Conservation (phyloP, 139 green algal species). For the Coelastrella sp. region DNA sequence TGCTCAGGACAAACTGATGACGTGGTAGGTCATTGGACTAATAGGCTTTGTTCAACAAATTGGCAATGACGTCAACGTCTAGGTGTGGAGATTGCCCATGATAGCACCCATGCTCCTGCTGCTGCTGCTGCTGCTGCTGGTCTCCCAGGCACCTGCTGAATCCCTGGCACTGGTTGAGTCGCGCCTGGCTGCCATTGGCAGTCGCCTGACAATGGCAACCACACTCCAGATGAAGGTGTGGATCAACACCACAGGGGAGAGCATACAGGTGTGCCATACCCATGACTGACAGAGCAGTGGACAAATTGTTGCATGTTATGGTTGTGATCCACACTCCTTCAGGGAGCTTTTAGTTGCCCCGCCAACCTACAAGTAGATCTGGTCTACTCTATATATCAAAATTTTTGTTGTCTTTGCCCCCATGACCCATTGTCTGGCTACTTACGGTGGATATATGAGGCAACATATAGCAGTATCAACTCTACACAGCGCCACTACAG, state of each 20-base stretch:
- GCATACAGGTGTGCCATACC: neutral
- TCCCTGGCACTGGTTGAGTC: neutral
- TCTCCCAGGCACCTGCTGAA: neutral
- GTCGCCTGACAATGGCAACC: neutral
- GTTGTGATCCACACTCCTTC: neutral
- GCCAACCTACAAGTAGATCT: no score
- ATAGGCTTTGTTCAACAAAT: neutral
- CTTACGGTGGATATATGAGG: no score
- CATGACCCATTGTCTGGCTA: no score
- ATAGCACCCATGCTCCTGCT: neutral
- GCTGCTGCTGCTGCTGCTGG: conserved; percentile 6
- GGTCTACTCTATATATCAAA: no score
- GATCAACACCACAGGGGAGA: neutral
- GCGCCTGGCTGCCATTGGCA: neutral
- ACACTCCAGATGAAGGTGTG: neutral
- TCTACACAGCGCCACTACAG: neutral
- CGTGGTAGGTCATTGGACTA: no score
- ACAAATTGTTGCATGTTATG: neutral
- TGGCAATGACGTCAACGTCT: no score
- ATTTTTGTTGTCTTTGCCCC: no score
- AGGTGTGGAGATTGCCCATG: neutral
- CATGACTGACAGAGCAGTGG: neutral
- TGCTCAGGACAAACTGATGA: no score
- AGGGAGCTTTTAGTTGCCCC: neutral
- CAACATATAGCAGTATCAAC: neutral